Base-by-base conservation (phyloP, 805 yeast species). In the Suhomyces faveliae region DNA sequence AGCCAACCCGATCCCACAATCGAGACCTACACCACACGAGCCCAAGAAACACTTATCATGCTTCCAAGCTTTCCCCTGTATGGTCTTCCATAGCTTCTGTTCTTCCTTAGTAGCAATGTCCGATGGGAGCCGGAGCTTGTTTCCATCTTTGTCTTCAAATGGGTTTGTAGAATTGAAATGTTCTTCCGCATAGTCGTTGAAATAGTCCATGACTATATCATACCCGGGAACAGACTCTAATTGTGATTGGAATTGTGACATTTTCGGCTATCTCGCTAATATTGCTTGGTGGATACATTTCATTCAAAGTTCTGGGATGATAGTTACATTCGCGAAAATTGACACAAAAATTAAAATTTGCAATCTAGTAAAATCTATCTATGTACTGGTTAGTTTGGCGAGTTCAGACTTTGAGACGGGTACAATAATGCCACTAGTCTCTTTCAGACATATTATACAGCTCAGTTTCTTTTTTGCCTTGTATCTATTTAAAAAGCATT, bases 21-120 rank as follows among this genome's bases (percentile, higher is more conserved):
- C 90, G 54, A 79, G 74, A 10, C 87, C 84, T 40, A 71, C 68
- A 0, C 74, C 72, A 49, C 83, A 84, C 52, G 91, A 84, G 0
- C 96, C 96, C 63, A 87, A 73, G 58, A 89, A 79, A 62, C 95
- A 88, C 54, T 79, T 78, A 62, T 92, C 98, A 61, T 92, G 90
- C 12, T 77, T 59, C 97, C 97, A 91, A 0, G 97, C 97, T 51
- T 80, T 77, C 43, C 70, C 74, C 59, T 85, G 91, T n/a, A 90
- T 70, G 21, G 63, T 68, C 60, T 84, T 86, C 95, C 94, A 92
- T 6, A 76, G 69, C 56, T 79, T 78, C 41, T 76, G 79, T 53
- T 89, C 94, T 33, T 74, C 70, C 44, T 79, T 77, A 2, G 83
- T 70, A 17, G 64, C 56, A 17, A 54, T 47, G 17, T 76, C 76